Evolutionary conservation across 2,329 filamentous ascomycete genomes (phyloP).

Genomic region (Penicillium hesseltinei): DNA sequence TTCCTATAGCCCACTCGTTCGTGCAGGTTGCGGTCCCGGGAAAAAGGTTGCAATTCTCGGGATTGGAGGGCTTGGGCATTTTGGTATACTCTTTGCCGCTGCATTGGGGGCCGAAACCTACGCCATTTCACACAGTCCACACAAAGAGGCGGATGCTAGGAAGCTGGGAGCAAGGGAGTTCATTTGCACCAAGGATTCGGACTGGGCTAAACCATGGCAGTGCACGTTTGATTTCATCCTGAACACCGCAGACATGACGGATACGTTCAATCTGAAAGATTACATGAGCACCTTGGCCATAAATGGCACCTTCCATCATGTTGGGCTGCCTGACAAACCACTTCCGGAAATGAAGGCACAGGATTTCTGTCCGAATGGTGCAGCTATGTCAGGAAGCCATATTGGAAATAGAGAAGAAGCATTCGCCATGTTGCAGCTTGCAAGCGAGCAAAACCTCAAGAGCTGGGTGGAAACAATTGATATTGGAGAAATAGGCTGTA

Average conservation of each 20-base stretch:
- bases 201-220: neutral
- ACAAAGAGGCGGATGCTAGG: slow-evolving; percentile 4
- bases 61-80: slow-evolving; percentile 7
- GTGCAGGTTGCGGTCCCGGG: slow-evolving; percentile 71
- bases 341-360: no score
- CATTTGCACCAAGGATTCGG: neutral
- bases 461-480: no score
- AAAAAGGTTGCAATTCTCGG: slow-evolving; percentile 38
- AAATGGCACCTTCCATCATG: no score
- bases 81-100: slow-evolving; percentile 3
- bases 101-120: slow-evolving; percentile 5
- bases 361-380: no score
- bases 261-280: no score
- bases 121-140: slow-evolving; percentile 1
- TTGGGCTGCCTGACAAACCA: no score
- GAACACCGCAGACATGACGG: neutral
- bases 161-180: neutral
- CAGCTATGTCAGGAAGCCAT: no score
- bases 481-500: no score
- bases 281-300: no score
- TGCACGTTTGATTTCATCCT: slow-evolving; percentile 4
- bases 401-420: no score
- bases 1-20: slow-evolving; percentile 71
- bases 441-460: no score
- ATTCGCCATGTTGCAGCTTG: no score